Conservation (phyloP, 2,329 filamentous ascomycete species). For the Thermothelomyces thermophilus region DNA sequence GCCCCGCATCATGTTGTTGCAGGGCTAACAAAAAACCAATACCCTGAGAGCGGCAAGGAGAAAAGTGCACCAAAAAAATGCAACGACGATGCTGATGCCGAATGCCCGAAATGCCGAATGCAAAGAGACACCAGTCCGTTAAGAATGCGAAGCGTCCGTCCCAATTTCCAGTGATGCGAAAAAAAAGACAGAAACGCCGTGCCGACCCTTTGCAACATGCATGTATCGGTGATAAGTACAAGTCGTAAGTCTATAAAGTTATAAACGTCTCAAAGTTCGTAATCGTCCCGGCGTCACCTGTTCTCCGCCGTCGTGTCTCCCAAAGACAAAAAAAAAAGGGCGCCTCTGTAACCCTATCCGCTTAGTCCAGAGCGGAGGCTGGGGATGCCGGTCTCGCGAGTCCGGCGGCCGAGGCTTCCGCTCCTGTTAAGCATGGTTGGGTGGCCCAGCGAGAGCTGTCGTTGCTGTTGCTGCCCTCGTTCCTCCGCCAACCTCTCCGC, state of each 20-base stretch:
- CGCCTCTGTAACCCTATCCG: too few species aligned
- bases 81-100: background rate
- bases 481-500: conserved; percentile 37
- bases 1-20: too few species aligned
- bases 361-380: conserved; percentile 5
- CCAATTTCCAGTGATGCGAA: background rate
- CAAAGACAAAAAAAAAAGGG: too few species aligned
- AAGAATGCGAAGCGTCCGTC: background rate
- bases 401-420: conserved; percentile 34
- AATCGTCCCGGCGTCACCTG: background rate
- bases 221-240: conserved; percentile 3
- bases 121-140: background rate
- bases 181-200: background rate
- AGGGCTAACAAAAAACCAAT: background rate
- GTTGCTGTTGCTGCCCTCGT: conserved; percentile 36
- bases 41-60: background rate
- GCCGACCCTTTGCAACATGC: background rate
- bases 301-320: background rate
- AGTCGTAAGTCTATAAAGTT: conserved; percentile 2
- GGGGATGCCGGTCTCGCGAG: conserved; percentile 6
- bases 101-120: background rate
- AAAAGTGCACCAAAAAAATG: background rate
- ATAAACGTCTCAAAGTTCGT: background rate
- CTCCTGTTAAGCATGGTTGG: conserved; percentile 37
- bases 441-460: conserved; percentile 41